Percentiles rank a stretch among this genome's conserved stretches.
These are phyloP conservation scores for Austroboletus novae-zelandiae DNA, from an alignment of 1,284 basidiomycete species.

Conservation along the genomic window DNA sequence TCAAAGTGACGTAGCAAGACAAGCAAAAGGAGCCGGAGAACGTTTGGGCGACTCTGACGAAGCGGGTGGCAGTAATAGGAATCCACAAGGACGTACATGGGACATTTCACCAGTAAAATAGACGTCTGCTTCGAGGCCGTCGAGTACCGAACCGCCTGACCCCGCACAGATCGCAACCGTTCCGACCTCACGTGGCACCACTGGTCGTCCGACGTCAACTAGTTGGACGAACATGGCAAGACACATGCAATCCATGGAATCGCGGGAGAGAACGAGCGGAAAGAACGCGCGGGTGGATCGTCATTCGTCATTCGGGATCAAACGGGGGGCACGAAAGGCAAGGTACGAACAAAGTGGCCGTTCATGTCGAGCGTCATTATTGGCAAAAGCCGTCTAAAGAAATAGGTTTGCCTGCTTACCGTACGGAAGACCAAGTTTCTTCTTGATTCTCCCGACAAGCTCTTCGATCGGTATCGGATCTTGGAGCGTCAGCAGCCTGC, in stretches of 20 bases:
- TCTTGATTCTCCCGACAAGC: slow-evolving; percentile 67
- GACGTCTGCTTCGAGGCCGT: slow-evolving; percentile 71
- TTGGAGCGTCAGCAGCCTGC: slow-evolving; percentile 63
- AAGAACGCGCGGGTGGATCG: slow-evolving; percentile 14
- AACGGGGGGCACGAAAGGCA: not conserved
- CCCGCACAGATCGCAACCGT: slow-evolving; percentile 85
- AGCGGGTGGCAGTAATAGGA: not conserved
- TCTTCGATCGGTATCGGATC: slow-evolving; percentile 56
- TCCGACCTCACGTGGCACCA: slow-evolving; percentile 36
- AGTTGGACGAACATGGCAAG: slow-evolving; percentile 13
- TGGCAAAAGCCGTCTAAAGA: slow-evolving; percentile 6
- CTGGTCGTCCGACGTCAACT: slow-evolving; percentile 78
- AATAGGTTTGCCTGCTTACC: slow-evolving; percentile 42
- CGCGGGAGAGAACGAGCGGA: slow-evolving; percentile 8
- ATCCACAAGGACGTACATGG: slow-evolving; percentile 56
- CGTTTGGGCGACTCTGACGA: not conserved
- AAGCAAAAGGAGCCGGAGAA: slow-evolving; percentile 7
- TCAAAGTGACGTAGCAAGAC: slow-evolving; percentile 12
- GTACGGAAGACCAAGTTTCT: slow-evolving; percentile 59
- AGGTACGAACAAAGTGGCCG: not conserved
- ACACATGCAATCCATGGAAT: slow-evolving; percentile 1
- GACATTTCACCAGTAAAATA: slow-evolving; percentile 92
- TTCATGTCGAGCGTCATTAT: slow-evolving; percentile 12
- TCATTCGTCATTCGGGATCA: slow-evolving; percentile 11
- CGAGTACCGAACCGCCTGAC: slow-evolving; percentile 74